Evolutionary conservation across 2,329 filamentous ascomycete species (phyloP).

Genomic region (Epichloe sp.): DNA sequence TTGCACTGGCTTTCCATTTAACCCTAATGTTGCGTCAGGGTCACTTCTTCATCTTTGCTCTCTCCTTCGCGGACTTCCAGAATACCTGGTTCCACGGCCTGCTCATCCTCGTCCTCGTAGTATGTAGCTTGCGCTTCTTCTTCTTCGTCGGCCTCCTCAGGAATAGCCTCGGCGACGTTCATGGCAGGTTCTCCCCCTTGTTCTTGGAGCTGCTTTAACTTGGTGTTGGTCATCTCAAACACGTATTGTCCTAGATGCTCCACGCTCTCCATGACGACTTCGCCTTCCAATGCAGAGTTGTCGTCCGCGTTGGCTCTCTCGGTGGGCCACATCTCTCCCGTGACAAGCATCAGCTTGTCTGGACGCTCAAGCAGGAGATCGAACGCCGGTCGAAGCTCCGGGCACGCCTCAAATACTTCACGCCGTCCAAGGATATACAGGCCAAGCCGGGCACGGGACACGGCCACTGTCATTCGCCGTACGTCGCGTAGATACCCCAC

Average conservation of each 20-base stretch:
- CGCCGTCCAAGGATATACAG: slow-evolving; percentile 85
- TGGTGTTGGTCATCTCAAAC: slow-evolving; percentile 77
- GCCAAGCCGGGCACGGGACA: slow-evolving; percentile 83
- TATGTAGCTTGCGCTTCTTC: slow-evolving; percentile 17
- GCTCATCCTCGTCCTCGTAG: slow-evolving; percentile 18
- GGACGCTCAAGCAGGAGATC: slow-evolving; percentile 62
- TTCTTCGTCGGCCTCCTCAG: slow-evolving; percentile 16
- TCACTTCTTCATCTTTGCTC: background rate
- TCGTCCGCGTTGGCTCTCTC: slow-evolving; percentile 35
- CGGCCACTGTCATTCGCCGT: slow-evolving; percentile 81
- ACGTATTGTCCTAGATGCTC: slow-evolving; percentile 96
- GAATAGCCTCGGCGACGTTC: slow-evolving; percentile 12
- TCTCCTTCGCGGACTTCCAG: slow-evolving; percentile 21
- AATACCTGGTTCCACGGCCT: slow-evolving; percentile 21
- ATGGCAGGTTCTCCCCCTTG: slow-evolving; percentile 16
- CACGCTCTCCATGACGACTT: slow-evolving; percentile 71
- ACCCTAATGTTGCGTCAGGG: background rate
- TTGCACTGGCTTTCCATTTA: background rate
- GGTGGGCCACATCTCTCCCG: slow-evolving; percentile 76
- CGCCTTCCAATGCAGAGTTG: slow-evolving; percentile 31
- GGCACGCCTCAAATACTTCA: slow-evolving; percentile 76
- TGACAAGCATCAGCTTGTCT: slow-evolving; percentile 68
- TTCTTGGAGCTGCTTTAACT: slow-evolving; percentile 34
- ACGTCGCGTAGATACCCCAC: slow-evolving; percentile 91
- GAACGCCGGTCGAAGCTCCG: slow-evolving; percentile 80